These are phyloP conservation scores for Quercus mongolica DNA, from an alignment of 306 rosid genomes.

Conservation along the genomic window DNA sequence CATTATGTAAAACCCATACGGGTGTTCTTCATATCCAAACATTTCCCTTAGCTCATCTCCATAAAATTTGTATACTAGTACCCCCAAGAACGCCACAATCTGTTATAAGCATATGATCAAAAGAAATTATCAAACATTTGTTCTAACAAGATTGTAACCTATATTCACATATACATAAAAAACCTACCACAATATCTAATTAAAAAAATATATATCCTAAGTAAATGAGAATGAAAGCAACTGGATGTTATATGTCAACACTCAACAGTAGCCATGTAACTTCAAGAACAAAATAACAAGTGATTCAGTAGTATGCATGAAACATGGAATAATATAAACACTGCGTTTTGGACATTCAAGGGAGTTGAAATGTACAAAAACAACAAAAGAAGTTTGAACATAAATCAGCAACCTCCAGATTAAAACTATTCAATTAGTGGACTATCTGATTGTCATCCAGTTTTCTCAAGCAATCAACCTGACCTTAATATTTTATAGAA, in stretches of 20 bases:
- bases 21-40: slow-evolving; percentile 99
- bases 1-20: slow-evolving; percentile 94
- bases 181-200: slow-evolving; percentile 18
- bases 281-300: background rate
- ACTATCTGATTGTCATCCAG: background rate
- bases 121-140: slow-evolving; percentile 19
- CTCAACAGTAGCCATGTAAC: slow-evolving; percentile 2
- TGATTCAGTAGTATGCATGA: slow-evolving; percentile 2
- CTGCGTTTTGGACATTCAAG: background rate
- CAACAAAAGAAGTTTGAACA: background rate
- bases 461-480: background rate
- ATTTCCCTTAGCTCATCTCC: slow-evolving; percentile 95
- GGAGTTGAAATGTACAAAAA: background rate
- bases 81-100: slow-evolving; percentile 96
- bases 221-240: background rate
- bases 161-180: background rate
- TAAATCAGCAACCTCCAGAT: background rate
- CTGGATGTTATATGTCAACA: background rate
- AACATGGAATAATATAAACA: background rate
- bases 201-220: background rate
- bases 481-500: background rate
- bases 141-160: slow-evolving; percentile 2
- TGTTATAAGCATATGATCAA: slow-evolving; percentile 35
- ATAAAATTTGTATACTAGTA: slow-evolving; percentile 88
- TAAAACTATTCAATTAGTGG: background rate